Conservation (phyloP, 2,329 filamentous ascomycete genomes). For the Dactylonectria estremocensis region DNA sequence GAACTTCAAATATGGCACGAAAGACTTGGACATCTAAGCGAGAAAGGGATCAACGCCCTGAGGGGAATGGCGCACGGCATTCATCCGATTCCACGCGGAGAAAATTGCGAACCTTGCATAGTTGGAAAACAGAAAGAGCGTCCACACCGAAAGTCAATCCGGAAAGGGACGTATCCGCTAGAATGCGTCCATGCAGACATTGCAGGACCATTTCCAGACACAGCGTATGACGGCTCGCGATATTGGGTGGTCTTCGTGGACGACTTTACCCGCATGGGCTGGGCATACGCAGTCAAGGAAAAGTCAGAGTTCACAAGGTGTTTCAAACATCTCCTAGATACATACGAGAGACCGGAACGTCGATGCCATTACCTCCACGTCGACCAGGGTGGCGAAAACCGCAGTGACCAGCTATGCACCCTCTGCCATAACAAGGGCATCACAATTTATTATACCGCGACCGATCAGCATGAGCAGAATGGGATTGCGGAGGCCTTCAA, state of each 20-base stretch:
- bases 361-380: not conserved
- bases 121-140: too few species aligned
- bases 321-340: not conserved
- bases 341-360: not conserved
- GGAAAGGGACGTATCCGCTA: too few species aligned
- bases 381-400: not conserved
- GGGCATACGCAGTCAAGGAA: not conserved
- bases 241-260: not conserved
- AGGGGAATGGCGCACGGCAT: too few species aligned
- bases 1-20: too few species aligned
- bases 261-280: not conserved
- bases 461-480: constrained; percentile 7
- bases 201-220: too few species aligned
- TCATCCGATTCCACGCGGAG: too few species aligned
- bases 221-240: not conserved
- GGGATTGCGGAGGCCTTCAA: not conserved
- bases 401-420: not conserved
- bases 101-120: too few species aligned
- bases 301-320: not conserved
- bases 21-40: too few species aligned
- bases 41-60: too few species aligned
- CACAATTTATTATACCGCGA: not conserved
- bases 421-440: not conserved
- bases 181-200: too few species aligned
- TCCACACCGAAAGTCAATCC: too few species aligned